Evolutionary conservation across 2,329 filamentous ascomycete species (phyloP).

Genomic region (Basipetospora chlamydospora): DNA sequence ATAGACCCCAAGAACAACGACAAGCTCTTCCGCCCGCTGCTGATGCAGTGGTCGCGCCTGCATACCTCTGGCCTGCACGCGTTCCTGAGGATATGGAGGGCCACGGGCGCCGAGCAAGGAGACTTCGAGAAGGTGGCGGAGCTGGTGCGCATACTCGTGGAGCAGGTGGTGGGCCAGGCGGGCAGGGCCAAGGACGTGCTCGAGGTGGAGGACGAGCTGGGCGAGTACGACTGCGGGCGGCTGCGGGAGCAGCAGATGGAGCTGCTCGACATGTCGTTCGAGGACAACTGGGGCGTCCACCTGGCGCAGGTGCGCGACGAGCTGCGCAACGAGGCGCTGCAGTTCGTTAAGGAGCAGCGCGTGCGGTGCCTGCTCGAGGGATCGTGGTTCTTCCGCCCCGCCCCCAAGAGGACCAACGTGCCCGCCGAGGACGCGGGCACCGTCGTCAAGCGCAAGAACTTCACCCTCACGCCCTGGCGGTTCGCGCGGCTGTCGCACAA

Average conservation of each 20-base stretch:
- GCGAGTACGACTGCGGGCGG: slow-evolving; percentile 64
- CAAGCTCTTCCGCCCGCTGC: slow-evolving; percentile 68
- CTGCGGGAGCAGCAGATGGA: slow-evolving; percentile 88
- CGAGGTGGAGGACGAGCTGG: slow-evolving; percentile 79
- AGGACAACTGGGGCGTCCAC: slow-evolving; percentile 87
- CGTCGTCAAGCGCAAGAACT: slow-evolving; percentile 21
- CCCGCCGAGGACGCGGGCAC: slow-evolving; percentile 12
- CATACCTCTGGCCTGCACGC: slow-evolving; percentile 75
- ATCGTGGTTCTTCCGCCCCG: slow-evolving; percentile 62
- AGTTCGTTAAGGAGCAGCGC: slow-evolving; percentile 95
- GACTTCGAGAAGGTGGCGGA: slow-evolving; percentile 93
- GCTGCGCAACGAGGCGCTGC: slow-evolving; percentile 75
- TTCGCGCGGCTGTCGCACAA: slow-evolving; percentile 87
- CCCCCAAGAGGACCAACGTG: slow-evolving; percentile 21
- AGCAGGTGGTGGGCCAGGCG: slow-evolving; percentile 76
- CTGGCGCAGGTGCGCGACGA: slow-evolving; percentile 83
- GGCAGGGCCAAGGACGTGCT: slow-evolving; percentile 68
- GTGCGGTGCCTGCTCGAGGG: slow-evolving; percentile 80
- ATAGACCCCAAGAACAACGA: slow-evolving; percentile 68
- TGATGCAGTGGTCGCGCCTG: slow-evolving; percentile 85
- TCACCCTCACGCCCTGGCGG: slow-evolving; percentile 50
- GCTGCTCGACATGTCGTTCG: slow-evolving; percentile 76
- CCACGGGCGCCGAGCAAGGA: slow-evolving; percentile 65
- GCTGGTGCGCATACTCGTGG: slow-evolving; percentile 75
- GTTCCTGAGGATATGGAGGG: slow-evolving; percentile 87